Evolutionary conservation across 2,329 filamentous ascomycete genomes (phyloP).

Genomic region (Ophiostoma triangulosporum): DNA sequence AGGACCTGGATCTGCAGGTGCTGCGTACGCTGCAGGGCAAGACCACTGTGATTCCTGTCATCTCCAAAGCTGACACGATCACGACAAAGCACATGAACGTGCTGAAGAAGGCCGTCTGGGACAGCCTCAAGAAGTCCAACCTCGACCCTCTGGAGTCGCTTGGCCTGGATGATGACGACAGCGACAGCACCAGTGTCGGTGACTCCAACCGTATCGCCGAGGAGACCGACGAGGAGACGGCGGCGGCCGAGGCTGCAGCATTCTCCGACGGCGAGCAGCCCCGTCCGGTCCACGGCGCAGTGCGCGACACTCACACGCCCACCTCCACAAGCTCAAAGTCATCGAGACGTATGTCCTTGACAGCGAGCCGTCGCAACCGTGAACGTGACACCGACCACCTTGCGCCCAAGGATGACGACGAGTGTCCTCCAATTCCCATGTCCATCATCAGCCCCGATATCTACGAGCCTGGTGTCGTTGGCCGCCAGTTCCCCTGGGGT

Average conservation of each 20-base stretch:
- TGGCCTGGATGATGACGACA: slow-evolving; percentile 61
- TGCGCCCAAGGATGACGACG: slow-evolving; percentile 30
- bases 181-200: slow-evolving; percentile 26
- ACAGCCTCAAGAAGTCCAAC: slow-evolving; percentile 70
- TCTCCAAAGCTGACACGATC: slow-evolving; percentile 92
- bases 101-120: slow-evolving; percentile 82
- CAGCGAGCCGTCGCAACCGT: slow-evolving; percentile 32
- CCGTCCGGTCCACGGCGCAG: slow-evolving; percentile 20
- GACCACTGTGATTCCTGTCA: slow-evolving; percentile 88
- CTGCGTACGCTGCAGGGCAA: slow-evolving; percentile 79
- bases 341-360: slow-evolving; percentile 33
- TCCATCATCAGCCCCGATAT: slow-evolving; percentile 90
- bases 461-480: slow-evolving; percentile 67
- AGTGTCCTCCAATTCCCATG: slow-evolving; percentile 64
- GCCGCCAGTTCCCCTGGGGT: slow-evolving; percentile 89
- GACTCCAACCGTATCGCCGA: slow-evolving; percentile 41
- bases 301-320: slow-evolving; percentile 6
- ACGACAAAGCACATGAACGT: slow-evolving; percentile 90
- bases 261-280: slow-evolving; percentile 19
- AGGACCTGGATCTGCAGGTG: slow-evolving; percentile 82
- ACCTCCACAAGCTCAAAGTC: slow-evolving; percentile 18
- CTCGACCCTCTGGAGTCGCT: slow-evolving; percentile 82
- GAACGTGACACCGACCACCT: slow-evolving; percentile 35
- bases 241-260: slow-evolving; percentile 11
- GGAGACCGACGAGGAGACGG: slow-evolving; percentile 31